phyloP scores from a whole-genome alignment of 2,329 filamentous ascomycete genomes.

The Colletotrichum phormii region DNA sequence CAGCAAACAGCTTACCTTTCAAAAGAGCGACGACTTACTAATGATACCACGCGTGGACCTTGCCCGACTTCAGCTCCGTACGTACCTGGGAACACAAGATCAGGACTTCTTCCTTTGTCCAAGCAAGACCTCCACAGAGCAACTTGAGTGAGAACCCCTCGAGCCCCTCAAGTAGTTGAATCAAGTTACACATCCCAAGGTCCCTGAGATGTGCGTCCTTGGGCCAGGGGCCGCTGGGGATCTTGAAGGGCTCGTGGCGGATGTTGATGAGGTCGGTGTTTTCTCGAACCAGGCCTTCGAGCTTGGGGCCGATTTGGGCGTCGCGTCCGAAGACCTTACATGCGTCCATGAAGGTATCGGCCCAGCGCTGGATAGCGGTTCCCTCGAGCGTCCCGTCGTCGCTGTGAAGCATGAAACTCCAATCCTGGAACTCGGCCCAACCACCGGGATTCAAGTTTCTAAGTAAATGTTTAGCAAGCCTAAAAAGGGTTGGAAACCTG shows the following conservation, averaged over 20 bases:
- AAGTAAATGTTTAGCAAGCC: too few species aligned
- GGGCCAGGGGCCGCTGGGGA: constrained; percentile 18
- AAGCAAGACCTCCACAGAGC: constrained; percentile 46
- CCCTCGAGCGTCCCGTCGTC: not conserved
- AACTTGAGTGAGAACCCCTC: constrained; percentile 41
- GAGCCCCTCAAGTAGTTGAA: constrained; percentile 36
- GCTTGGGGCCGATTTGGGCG: not conserved
- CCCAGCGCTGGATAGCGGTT: not conserved
- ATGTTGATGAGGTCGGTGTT: not conserved
- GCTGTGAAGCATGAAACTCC: not conserved
- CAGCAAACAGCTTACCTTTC: too few species aligned
- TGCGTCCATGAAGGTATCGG: not conserved
- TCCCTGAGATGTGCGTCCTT: constrained; percentile 45
- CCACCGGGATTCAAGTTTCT: too few species aligned
- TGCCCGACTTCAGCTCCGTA: constrained; percentile 43
- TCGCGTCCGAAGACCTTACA: not conserved
- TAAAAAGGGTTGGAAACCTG: too few species aligned
- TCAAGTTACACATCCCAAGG: constrained; percentile 41
- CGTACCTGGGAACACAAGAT: constrained; percentile 42
- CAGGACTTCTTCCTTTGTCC: constrained; percentile 42
- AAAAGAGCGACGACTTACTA: constrained; percentile 33
- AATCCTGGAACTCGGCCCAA: not conserved
- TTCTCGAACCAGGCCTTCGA: not conserved
- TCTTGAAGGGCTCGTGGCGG: not conserved
- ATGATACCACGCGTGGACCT: constrained; percentile 41